phyloP scores from a whole-genome alignment of 257 asterid species.

The Orobanche coerulescens region DNA sequence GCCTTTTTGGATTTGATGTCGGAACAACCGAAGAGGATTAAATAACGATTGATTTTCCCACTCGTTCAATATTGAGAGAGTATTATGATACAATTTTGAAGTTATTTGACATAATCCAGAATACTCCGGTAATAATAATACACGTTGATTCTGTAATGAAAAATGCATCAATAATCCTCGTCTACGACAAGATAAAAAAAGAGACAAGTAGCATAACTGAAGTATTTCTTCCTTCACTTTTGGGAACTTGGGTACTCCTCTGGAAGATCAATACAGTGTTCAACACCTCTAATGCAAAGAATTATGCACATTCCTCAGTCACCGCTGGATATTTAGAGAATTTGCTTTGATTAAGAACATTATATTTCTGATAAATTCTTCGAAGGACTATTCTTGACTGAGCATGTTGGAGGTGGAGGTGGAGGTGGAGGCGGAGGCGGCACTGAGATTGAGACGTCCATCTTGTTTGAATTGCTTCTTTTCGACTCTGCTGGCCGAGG shows the following conservation, averaged over 20 bases:
- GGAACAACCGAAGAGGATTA: no score
- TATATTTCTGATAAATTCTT: slow-evolving; percentile 33
- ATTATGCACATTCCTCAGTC: slow-evolving; percentile 17
- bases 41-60: no score
- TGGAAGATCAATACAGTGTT: background rate
- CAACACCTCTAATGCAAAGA: slow-evolving; percentile 1
- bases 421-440: slow-evolving; percentile 44
- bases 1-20: no score
- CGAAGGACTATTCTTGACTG: slow-evolving; percentile 31
- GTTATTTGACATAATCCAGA: background rate
- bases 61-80: no score
- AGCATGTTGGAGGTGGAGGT: slow-evolving; percentile 35
- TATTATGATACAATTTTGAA: no score
- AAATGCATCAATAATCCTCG: background rate
- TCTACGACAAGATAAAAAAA: slow-evolving; percentile 3
- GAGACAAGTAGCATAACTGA: background rate
- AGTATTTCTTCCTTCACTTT: background rate
- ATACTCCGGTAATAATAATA: background rate
- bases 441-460: slow-evolving; percentile 43
- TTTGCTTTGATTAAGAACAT: slow-evolving; percentile 20
- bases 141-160: background rate
- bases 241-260: slow-evolving; percentile 1
- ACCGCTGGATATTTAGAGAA: slow-evolving; percentile 53
- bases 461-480: slow-evolving; percentile 30
- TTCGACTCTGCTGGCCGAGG: slow-evolving; percentile 40